Evolutionary conservation across 2,329 filamentous ascomycete genomes (phyloP).

Genomic region (Neofusicoccum cordaticola): DNA sequence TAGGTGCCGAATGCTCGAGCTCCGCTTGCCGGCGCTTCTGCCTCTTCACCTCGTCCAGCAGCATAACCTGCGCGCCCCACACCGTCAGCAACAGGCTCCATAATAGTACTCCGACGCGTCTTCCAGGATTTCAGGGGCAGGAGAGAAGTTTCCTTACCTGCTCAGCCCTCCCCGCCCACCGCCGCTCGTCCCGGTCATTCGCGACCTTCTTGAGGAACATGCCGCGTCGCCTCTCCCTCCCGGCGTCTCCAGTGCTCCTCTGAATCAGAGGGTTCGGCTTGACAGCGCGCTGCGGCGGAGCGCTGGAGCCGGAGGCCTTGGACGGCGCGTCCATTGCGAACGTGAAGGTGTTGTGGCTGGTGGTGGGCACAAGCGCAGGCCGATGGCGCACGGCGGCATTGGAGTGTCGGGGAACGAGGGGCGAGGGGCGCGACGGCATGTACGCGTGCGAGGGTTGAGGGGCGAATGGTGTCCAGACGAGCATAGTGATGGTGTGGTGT

Average conservation of each 20-base stretch:
- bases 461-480: conserved; percentile 1
- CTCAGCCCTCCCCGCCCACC: conserved; percentile 42
- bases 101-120: neutral
- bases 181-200: conserved; percentile 44
- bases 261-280: conserved; percentile 64
- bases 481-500: neutral
- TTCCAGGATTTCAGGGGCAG: neutral
- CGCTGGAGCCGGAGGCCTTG: conserved; percentile 24
- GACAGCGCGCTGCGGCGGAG: conserved; percentile 30
- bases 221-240: conserved; percentile 62
- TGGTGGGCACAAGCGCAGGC: neutral
- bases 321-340: neutral
- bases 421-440: conserved; percentile 15
- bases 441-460: conserved; percentile 9
- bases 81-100: neutral
- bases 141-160: conserved; percentile 11
- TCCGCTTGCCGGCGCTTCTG: conserved; percentile 46
- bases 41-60: conserved; percentile 44
- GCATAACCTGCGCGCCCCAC: conserved; percentile 39
- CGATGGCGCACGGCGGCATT: neutral
- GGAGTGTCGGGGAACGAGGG: conserved; percentile 12
- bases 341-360: neutral
- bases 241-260: conserved; percentile 51
- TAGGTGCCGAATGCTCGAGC: conserved; percentile 41
- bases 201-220: conserved; percentile 64